Percentiles rank a stretch among this genome's conserved stretches.
phyloP scores from a whole-genome alignment of 495 filamentous ascomycete genomes.

The Penicillium verhagenii region DNA sequence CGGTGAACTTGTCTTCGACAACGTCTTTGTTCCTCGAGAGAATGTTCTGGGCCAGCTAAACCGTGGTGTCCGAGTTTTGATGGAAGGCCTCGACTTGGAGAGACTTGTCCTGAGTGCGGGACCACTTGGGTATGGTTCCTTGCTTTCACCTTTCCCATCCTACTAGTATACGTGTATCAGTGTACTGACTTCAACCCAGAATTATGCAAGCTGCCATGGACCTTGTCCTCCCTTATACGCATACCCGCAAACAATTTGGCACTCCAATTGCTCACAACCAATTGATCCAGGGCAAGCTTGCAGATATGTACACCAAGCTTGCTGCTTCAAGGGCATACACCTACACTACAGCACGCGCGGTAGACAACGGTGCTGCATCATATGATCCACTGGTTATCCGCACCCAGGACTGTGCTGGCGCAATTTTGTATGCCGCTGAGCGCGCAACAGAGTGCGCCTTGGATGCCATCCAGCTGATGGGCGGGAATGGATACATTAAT shows the following conservation, averaged over 20 bases:
- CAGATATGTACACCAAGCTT: conserved; percentile 96
- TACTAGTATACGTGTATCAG: not conserved
- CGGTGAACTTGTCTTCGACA: conserved; percentile 88
- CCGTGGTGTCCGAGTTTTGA: conserved; percentile 83
- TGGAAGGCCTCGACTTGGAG: conserved; percentile 95
- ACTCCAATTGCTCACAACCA: conserved; percentile 89
- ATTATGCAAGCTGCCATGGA: conserved; percentile 94
- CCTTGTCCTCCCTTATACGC: conserved; percentile 83
- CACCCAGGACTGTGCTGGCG: conserved; percentile 92
- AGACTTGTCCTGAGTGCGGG: conserved; percentile 89
- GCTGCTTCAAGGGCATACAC: conserved; percentile 80
- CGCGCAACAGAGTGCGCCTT: conserved; percentile 83
- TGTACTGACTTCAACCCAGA: conserved; percentile 39
- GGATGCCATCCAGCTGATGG: conserved; percentile 92
- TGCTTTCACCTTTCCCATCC: not conserved
- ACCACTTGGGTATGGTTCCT: conserved; percentile 61
- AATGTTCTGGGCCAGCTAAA: conserved; percentile 81
- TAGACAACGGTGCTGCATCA: conserved; percentile 64
- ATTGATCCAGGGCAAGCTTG: conserved; percentile 87
- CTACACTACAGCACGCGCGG: conserved; percentile 67
- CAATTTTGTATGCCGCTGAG: conserved; percentile 93
- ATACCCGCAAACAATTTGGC: conserved; percentile 86
- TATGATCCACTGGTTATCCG: conserved; percentile 50
- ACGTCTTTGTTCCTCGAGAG: conserved; percentile 82
- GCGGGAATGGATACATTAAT: conserved; percentile 94